phyloP scores from a whole-genome alignment of 2,329 filamentous ascomycete species.

The Fusarium sublunatum region DNA sequence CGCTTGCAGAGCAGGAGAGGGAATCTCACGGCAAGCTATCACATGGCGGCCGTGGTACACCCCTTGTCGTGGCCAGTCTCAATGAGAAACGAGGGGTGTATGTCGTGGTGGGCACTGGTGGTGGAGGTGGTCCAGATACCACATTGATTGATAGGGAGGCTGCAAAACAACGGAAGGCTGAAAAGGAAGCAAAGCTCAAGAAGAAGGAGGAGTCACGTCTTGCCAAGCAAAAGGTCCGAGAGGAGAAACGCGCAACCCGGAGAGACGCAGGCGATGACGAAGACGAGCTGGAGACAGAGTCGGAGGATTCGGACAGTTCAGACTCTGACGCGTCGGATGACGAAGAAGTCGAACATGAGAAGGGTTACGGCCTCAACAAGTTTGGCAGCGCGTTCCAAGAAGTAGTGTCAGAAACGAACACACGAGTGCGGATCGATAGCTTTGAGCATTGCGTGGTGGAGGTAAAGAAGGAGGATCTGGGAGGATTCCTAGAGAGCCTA shows the following conservation, averaged over 20 bases:
- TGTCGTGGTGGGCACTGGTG: slow-evolving; percentile 91
- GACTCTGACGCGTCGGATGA: slow-evolving; percentile 64
- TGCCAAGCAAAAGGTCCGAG: slow-evolving; percentile 68
- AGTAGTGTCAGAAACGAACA: slow-evolving; percentile 90
- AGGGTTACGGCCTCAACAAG: slow-evolving; percentile 82
- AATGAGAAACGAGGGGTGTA: slow-evolving; percentile 91
- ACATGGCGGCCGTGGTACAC: slow-evolving; percentile 78
- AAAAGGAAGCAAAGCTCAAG: slow-evolving; percentile 71
- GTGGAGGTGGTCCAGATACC: slow-evolving; percentile 80
- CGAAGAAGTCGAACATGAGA: slow-evolving; percentile 63
- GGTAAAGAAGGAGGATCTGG: slow-evolving; percentile 94
- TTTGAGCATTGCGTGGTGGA: slow-evolving; percentile 98
- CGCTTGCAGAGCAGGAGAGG: slow-evolving; percentile 87
- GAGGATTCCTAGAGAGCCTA: slow-evolving; percentile 88
- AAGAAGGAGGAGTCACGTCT: slow-evolving; percentile 68
- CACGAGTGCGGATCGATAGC: slow-evolving; percentile 90
- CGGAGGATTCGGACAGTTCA: slow-evolving; percentile 54
- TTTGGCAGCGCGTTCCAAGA: slow-evolving; percentile 97
- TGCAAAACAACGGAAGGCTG: slow-evolving; percentile 70
- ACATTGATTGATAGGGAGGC: slow-evolving; percentile 75
- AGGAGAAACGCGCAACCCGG: slow-evolving; percentile 70
- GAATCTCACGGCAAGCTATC: slow-evolving; percentile 76
- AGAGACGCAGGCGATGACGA: slow-evolving; percentile 60
- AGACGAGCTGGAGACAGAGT: slow-evolving; percentile 61
- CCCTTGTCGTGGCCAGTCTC: slow-evolving; percentile 88